Evolutionary conservation across 352 stramenopile species (phyloP).

Genomic region (Globisporangium camurandrum): DNA sequence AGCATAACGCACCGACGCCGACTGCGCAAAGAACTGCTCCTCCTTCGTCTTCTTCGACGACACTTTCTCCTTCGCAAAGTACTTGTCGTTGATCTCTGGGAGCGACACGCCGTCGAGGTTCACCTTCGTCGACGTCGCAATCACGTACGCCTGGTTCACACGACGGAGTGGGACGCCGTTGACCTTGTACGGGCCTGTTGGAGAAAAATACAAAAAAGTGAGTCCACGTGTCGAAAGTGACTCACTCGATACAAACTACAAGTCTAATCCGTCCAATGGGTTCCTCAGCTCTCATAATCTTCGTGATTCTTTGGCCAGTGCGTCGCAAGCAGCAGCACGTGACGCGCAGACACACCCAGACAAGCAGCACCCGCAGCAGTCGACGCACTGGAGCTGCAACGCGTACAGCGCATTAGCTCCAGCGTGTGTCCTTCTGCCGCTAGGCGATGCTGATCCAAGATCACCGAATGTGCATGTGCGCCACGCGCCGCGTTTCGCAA

Average conservation of each 20-base stretch:
- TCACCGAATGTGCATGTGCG: not conserved
- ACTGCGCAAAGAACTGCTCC: conserved; percentile 97
- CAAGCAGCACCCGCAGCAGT: not conserved
- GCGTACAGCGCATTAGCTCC: not conserved
- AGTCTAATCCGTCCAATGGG: too few species aligned
- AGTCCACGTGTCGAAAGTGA: too few species aligned
- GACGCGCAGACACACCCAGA: too few species aligned
- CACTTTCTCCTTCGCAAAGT: conserved; percentile 94
- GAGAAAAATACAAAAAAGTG: not conserved
- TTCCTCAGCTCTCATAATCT: conserved; percentile 90
- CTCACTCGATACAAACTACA: not conserved
- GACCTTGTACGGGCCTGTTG: conserved; percentile 96
- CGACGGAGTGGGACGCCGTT: conserved; percentile 98
- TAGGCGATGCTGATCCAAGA: too few species aligned
- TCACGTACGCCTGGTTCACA: conserved; percentile 99
- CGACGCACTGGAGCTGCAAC: too few species aligned
- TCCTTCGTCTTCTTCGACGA: conserved; percentile 90
- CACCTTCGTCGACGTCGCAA: conserved; percentile 97
- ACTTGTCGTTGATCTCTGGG: conserved; percentile 93
- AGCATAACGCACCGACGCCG: conserved; percentile 65
- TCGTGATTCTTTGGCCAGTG: conserved; percentile 44
- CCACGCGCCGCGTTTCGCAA: conserved; percentile 8
- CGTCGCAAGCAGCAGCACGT: not conserved
- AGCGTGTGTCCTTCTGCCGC: conserved; percentile 10
- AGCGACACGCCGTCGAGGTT: conserved; percentile 91